These are phyloP conservation scores for Plectosphaerella cucumerina DNA, from an alignment of 2,329 filamentous ascomycete genomes.

Conservation along the genomic window DNA sequence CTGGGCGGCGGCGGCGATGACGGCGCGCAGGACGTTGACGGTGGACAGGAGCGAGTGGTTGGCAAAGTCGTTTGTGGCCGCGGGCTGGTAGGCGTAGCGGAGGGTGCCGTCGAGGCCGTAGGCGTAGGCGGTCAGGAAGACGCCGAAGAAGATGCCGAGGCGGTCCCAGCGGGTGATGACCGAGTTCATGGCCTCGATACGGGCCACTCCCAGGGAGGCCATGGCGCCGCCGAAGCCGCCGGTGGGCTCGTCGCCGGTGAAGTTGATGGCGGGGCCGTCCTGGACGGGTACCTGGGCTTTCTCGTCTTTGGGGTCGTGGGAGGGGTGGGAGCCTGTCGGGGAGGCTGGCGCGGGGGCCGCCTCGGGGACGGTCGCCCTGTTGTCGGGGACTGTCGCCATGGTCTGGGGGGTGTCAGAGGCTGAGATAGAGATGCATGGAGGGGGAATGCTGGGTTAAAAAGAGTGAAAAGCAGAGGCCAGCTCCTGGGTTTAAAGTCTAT, in stretches of 20 bases:
- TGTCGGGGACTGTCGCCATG: no score
- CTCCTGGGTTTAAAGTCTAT: no score
- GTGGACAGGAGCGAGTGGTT: conserved; percentile 53
- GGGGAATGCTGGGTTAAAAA: no score
- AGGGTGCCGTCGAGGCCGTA: conserved; percentile 59
- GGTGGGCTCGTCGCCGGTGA: background rate
- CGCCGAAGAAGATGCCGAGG: conserved; percentile 52
- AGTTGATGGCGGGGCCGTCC: background rate
- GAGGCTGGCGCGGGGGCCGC: conserved; percentile 33
- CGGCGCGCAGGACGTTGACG: conserved; percentile 52
- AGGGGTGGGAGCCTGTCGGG: conserved; percentile 35
- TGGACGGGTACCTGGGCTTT: background rate
- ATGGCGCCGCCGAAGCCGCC: background rate
- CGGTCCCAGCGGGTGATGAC: conserved; percentile 50
- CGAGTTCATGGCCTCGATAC: conserved; percentile 52
- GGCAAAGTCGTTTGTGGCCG: conserved; percentile 45
- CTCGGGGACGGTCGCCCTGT: conserved; percentile 4
- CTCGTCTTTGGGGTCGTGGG: background rate
- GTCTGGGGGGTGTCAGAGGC: no score
- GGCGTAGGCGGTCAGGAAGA: conserved; percentile 61
- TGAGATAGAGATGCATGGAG: no score
- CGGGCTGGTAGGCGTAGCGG: conserved; percentile 50
- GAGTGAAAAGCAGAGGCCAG: no score
- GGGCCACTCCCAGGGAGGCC: conserved; percentile 51
- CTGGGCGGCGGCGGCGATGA: conserved; percentile 56